phyloP scores from a whole-genome alignment of 2,329 filamentous ascomycete genomes.

The Fusarium lyarnte region DNA sequence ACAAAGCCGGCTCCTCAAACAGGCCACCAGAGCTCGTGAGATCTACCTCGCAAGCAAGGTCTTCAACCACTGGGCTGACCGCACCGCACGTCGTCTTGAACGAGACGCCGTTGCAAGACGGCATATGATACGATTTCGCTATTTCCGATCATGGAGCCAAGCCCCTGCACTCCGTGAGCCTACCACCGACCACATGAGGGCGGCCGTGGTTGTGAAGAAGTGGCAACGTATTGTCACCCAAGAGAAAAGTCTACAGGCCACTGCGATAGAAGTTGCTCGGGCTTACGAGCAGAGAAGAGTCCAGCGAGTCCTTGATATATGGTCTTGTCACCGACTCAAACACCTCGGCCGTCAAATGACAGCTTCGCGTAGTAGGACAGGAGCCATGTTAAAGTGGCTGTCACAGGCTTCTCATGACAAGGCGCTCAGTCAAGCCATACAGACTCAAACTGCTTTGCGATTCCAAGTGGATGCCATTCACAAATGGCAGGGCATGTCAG shows the following conservation, averaged over 20 bases:
- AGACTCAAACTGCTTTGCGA: slow-evolving; percentile 21
- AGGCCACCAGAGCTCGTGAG: slow-evolving; percentile 71
- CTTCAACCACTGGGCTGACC: slow-evolving; percentile 68
- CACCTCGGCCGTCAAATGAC: slow-evolving; percentile 34
- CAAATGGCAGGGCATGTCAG: slow-evolving; percentile 36
- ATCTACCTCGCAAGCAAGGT: slow-evolving; percentile 63
- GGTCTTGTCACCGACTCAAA: slow-evolving; percentile 42
- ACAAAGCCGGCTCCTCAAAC: slow-evolving; percentile 48
- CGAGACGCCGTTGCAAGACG: slow-evolving; percentile 74
- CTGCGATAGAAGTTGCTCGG: slow-evolving; percentile 38
- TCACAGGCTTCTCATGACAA: slow-evolving; percentile 19
- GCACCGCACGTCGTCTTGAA: slow-evolving; percentile 70
- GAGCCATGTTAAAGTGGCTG: slow-evolving; percentile 39
- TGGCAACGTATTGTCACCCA: slow-evolving; percentile 45
- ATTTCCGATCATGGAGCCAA: slow-evolving; percentile 50
- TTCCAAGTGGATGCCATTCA: slow-evolving; percentile 26
- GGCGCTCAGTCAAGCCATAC: slow-evolving; percentile 31
- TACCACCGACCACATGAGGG: slow-evolving; percentile 44
- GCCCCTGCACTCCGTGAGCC: slow-evolving; percentile 46
- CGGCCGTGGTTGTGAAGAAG: slow-evolving; percentile 46
- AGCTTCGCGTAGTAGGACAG: slow-evolving; percentile 25
- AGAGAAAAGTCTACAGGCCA: slow-evolving; percentile 41
- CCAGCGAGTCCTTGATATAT: slow-evolving; percentile 38
- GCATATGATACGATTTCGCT: slow-evolving; percentile 71
- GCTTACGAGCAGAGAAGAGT: slow-evolving; percentile 35